These are phyloP conservation scores for Chaetoceros muelleri DNA, from an alignment of 108 stramenopile genomes.

Conservation along the genomic window DNA sequence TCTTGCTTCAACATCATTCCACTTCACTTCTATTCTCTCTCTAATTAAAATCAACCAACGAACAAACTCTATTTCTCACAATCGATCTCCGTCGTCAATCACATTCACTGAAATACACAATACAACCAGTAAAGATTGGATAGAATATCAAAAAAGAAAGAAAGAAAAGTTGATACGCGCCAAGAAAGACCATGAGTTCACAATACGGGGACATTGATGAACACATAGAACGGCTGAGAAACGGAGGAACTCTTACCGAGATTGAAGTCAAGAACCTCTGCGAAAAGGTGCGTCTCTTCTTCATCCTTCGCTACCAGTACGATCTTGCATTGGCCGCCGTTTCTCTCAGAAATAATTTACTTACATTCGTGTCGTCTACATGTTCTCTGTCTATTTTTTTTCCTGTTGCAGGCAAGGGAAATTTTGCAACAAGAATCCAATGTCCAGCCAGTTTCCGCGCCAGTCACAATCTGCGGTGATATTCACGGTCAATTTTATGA, in stretches of 20 bases:
- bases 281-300: constrained; percentile 24
- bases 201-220: constrained; percentile 22
- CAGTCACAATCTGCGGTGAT: constrained; percentile 90
- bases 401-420: constrained; percentile 35
- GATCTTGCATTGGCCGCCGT: too few relatives aligned
- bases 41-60: too few relatives aligned
- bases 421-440: constrained; percentile 79
- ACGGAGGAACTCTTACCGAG: constrained; percentile 38
- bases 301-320: too few relatives aligned
- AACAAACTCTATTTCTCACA: too few relatives aligned
- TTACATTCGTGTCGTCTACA: constrained; percentile 25
- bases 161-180: neutral
- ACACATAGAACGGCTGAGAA: constrained; percentile 30
- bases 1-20: too few relatives aligned
- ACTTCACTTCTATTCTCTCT: too few relatives aligned
- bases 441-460: constrained; percentile 68
- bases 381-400: constrained; percentile 33
- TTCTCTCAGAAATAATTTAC: constrained; percentile 1
- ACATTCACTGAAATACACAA: constrained; percentile 4
- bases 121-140: neutral
- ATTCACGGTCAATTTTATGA: constrained; percentile 96
- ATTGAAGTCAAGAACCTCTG: constrained; percentile 42
- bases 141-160: neutral
- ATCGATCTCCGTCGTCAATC: too few relatives aligned
- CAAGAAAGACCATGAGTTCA: neutral